These are phyloP conservation scores for Ogataea degrootiae DNA, from an alignment of 805 yeast genomes.

Conservation along the genomic window DNA sequence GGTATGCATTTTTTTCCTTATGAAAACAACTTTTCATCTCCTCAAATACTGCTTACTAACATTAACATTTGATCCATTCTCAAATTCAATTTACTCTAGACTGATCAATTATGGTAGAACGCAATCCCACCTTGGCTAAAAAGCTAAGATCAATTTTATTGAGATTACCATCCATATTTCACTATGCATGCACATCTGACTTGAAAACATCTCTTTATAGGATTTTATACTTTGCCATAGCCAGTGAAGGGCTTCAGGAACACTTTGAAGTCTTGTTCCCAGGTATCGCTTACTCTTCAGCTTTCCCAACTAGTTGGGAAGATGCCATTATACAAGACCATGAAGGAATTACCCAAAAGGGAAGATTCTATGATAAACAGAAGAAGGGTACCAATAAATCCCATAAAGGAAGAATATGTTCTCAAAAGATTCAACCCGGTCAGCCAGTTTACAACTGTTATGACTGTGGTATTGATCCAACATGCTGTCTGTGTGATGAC, in stretches of 20 bases:
- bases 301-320: slow-evolving; percentile 23
- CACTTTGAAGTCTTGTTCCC: slow-evolving; percentile 17
- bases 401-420: slow-evolving; percentile 65
- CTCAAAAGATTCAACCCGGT: slow-evolving; percentile 53
- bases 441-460: slow-evolving; percentile 69
- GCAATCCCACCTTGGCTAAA: neutral
- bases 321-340: slow-evolving; percentile 14
- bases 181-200: slow-evolving; percentile 15
- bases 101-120: neutral
- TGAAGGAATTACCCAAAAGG: slow-evolving; percentile 8
- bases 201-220: slow-evolving; percentile 15
- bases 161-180: slow-evolving; percentile 10
- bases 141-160: slow-evolving; percentile 8
- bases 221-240: slow-evolving; percentile 12
- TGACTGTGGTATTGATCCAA: slow-evolving; percentile 73
- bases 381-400: slow-evolving; percentile 20
- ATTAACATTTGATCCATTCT: too few relatives aligned
- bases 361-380: slow-evolving; percentile 20
- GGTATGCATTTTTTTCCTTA: too few relatives aligned
- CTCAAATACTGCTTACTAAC: too few relatives aligned
- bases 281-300: slow-evolving; percentile 5
- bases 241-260: slow-evolving; percentile 8
- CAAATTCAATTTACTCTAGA: neutral
- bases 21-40: too few relatives aligned
- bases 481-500: slow-evolving; percentile 70